phyloP scores from a whole-genome alignment of 169 alveolate species.

The Cytauxzoon felis region DNA sequence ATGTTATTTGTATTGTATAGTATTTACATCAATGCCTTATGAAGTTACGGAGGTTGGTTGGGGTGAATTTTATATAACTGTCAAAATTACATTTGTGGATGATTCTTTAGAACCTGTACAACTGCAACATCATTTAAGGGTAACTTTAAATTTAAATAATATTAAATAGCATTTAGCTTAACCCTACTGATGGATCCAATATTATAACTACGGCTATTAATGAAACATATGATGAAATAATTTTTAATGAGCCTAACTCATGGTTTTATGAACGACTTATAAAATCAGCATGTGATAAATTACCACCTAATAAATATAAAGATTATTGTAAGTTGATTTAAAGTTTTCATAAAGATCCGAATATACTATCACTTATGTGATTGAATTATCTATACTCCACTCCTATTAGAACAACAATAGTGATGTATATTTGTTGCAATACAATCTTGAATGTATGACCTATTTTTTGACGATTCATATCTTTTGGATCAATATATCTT shows the following conservation, averaged over 20 bases:
- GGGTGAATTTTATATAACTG: conserved; percentile 76
- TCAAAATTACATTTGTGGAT: conserved; percentile 68
- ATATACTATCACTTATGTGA: no score
- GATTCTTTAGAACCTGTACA: conserved; percentile 67
- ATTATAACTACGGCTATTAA: conserved; percentile 45
- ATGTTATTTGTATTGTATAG: conserved; percentile 1
- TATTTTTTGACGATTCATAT: no score
- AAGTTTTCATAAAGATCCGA: background rate
- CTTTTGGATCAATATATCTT: no score
- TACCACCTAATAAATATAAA: conserved; percentile 67
- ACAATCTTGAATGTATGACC: no score
- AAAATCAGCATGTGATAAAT: conserved; percentile 54
- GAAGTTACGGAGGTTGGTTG: conserved; percentile 79
- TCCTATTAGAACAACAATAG: no score
- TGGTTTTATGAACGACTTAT: conserved; percentile 64
- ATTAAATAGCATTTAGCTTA: conserved; percentile 13
- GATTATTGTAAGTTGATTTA: conserved; percentile 63
- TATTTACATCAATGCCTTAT: conserved; percentile 71
- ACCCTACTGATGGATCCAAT: conserved; percentile 34
- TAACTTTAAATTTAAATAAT: background rate
- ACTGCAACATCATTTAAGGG: conserved; percentile 67
- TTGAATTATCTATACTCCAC: no score
- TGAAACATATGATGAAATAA: conserved; percentile 72
- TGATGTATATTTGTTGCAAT: no score
- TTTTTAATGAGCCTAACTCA: conserved; percentile 69